phyloP scores from a whole-genome alignment of 1,284 basidiomycete species.

The Rhodotorula glutinis region DNA sequence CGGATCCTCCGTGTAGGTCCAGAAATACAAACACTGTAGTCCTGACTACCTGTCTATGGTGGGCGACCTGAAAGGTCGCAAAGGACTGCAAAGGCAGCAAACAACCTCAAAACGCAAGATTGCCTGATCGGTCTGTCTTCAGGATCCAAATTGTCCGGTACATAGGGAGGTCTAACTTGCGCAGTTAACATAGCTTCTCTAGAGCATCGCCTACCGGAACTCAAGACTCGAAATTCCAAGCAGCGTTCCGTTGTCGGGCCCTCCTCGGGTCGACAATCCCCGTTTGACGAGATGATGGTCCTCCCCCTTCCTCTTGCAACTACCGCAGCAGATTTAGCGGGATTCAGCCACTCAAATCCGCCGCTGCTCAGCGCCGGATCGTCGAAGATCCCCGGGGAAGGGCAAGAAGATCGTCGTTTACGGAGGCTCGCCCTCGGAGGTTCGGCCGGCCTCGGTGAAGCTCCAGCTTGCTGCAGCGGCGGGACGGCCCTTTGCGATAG shows the following conservation, averaged over 20 bases:
- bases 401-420: constrained; percentile 44
- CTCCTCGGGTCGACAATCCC: constrained; percentile 15
- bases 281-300: constrained; percentile 14
- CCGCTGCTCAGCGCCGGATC: constrained; percentile 32
- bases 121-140: no score
- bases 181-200: constrained; percentile 21
- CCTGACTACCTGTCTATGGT: no score
- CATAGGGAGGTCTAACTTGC: no score
- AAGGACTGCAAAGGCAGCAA: no score
- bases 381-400: constrained; percentile 6
- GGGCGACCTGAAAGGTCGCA: no score
- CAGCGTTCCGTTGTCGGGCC: constrained; percentile 16
- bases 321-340: constrained; percentile 36
- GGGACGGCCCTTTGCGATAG: constrained; percentile 29
- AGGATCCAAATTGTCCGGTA: no score
- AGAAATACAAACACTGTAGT: no score
- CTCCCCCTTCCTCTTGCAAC: constrained; percentile 28
- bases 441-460: constrained; percentile 42
- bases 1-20: constrained; percentile 14
- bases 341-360: constrained; percentile 35
- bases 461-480: constrained; percentile 44
- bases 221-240: constrained; percentile 33
- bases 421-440: constrained; percentile 47
- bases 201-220: not conserved
- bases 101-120: no score